Base-by-base conservation (phyloP, 495 filamentous ascomycete species). In the Penicillium waksmanii region DNA sequence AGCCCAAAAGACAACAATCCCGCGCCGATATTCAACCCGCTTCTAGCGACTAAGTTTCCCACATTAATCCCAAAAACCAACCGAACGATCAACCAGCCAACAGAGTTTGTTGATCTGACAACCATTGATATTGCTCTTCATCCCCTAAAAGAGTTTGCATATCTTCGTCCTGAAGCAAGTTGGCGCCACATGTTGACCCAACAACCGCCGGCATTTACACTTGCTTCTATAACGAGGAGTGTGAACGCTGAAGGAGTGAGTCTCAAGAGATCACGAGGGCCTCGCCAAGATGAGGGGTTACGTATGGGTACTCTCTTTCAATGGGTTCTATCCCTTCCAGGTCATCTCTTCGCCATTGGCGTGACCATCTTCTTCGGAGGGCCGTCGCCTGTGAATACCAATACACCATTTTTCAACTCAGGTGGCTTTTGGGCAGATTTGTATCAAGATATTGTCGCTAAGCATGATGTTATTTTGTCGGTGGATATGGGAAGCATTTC, bases 121-220 rank as follows among this genome's bases (percentile, higher is more conserved):
- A 12, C 1, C 9, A 0, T 48, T 0, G 46, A 48, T 27, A 11
- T 48, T 9, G 11, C 23, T 19, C 18, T 31, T 1, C 46, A 12
- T 13, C 44, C 18, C 2, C 3, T 2, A 19, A 19, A 21, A n/a
- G 2, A 17, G 17, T 18, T 17, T 18, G 15, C 1, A 5, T 44
- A 44, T 44, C 42, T 44, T 44, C 42, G 42, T 19, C 42, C 21
- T 8, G 46, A 48, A 15, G 46, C 46, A 23, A 48, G 46, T 19
- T 48, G 46, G 46, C 46, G 46, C 9, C 18, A 27, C 1, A 48
- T 48, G 46, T 48, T 48, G 23, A 48, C 15, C 10, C 46, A 48
- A 13, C 46, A 48, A n/a, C 46, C 46, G 23, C 46, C 46, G 3
- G 46, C 46, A 27, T 25, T 13, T 9, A 48, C 18, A 48, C 46